Percentiles rank a stretch among this genome's conserved stretches.
Conservation (phyloP, 805 yeast species). For the Starmera quercuum region DNA sequence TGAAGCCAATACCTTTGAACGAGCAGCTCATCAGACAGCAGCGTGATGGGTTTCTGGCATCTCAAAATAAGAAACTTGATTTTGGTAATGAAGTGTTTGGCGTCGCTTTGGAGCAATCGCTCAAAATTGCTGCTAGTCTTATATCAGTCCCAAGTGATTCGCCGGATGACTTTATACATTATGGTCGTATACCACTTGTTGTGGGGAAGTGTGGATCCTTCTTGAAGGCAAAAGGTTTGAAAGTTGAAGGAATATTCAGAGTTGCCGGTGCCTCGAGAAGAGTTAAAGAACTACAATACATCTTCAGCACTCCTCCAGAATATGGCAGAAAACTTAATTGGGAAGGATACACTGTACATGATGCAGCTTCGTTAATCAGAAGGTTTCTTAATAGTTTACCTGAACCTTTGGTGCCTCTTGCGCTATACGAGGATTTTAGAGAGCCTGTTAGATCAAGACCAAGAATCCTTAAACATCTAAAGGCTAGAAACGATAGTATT, state of each 20-base stretch:
- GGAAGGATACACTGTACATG: constrained; percentile 95
- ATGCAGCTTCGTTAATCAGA: constrained; percentile 86
- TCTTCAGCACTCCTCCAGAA: constrained; percentile 81
- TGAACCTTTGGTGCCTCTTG: constrained; percentile 84
- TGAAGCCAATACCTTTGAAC: constrained; percentile 10
- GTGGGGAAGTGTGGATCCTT: constrained; percentile 94
- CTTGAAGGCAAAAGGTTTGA: constrained; percentile 68
- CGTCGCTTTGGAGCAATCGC: constrained; percentile 62
- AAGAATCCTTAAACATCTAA: constrained; percentile 58
- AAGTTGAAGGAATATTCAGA: constrained; percentile 86
- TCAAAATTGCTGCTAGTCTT: constrained; percentile 68
- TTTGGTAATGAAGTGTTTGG: constrained; percentile 61
- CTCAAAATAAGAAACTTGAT: constrained; percentile 23
- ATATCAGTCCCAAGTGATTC: constrained; percentile 55
- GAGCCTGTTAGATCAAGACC: constrained; percentile 62
- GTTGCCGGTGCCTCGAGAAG: constrained; percentile 89
- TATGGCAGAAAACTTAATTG: constrained; percentile 80
- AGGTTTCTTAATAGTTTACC: constrained; percentile 82
- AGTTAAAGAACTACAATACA: constrained; percentile 74
- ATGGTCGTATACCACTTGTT: constrained; percentile 85
- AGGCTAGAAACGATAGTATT: constrained; percentile 41
- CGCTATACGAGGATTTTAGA: constrained; percentile 69
- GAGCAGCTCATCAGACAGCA: constrained; percentile 22
- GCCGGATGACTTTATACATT: constrained; percentile 58
- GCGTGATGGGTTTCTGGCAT: constrained; percentile 29